Evolutionary conservation across 768 basidiomycete species (phyloP).

Genomic region (Thelephora aurantiotincta): DNA sequence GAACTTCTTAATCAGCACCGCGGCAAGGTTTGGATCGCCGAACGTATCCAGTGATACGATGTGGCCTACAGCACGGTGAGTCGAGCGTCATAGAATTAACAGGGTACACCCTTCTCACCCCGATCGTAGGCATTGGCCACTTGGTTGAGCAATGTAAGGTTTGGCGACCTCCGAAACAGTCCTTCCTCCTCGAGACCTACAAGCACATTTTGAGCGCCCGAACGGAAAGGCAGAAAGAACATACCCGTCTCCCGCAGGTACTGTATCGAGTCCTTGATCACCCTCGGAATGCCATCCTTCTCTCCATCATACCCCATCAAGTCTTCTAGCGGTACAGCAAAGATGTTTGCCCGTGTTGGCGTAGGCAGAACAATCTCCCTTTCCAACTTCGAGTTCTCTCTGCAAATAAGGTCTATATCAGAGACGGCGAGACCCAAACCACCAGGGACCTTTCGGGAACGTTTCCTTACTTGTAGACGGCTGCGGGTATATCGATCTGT

Average conservation of each 20-base stretch:
- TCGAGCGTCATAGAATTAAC: conserved; percentile 2
- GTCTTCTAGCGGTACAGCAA: conserved; percentile 72
- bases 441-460: conserved; percentile 13
- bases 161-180: conserved; percentile 72
- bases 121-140: conserved; percentile 79
- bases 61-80: conserved; percentile 32
- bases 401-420: conserved; percentile 14
- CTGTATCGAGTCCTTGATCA: conserved; percentile 61
- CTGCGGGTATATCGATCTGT: conserved; percentile 75
- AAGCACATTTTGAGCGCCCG: neutral
- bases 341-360: conserved; percentile 45
- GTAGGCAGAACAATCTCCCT: conserved; percentile 51
- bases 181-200: conserved; percentile 57
- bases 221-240: conserved; percentile 1
- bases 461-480: conserved; percentile 56
- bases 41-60: conserved; percentile 69
- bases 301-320: conserved; percentile 77
- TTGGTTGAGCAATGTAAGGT: conserved; percentile 50
- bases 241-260: conserved; percentile 49
- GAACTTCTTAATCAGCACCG: conserved; percentile 79
- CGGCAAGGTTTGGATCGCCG: conserved; percentile 66
- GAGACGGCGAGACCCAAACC: neutral
- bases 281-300: conserved; percentile 70
- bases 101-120: conserved; percentile 24
- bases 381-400: conserved; percentile 73